phyloP scores from a whole-genome alignment of 257 asterid genomes.

The Lycium barbarum region DNA sequence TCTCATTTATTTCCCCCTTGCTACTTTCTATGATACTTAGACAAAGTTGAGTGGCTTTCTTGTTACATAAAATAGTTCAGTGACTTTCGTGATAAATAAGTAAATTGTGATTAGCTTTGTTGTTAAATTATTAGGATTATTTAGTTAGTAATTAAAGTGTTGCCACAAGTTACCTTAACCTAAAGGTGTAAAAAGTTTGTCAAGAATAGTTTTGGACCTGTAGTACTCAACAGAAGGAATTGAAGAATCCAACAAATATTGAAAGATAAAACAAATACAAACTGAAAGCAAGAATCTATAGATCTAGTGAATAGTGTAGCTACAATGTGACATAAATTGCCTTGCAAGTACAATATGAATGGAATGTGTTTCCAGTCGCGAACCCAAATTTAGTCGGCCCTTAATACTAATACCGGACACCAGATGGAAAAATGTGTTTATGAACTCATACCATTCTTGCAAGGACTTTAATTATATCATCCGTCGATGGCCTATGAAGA shows the following conservation, averaged over 20 bases:
- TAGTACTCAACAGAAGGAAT: background rate
- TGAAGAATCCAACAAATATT: background rate
- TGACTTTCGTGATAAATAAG: no score
- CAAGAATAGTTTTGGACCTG: background rate
- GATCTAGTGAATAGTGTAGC: background rate
- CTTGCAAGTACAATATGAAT: background rate
- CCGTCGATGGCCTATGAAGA: constrained; percentile 71
- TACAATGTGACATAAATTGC: background rate
- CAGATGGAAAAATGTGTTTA: background rate
- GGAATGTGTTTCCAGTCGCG: background rate
- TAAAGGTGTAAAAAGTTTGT: background rate
- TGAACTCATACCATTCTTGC: constrained; percentile 65
- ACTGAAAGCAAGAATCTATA: background rate
- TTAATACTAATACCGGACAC: background rate
- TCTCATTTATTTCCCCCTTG: no score
- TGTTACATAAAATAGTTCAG: no score
- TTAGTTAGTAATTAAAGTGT: no score
- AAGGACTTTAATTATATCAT: constrained; percentile 75
- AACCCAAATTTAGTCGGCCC: background rate
- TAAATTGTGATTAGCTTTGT: no score
- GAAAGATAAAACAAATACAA: background rate
- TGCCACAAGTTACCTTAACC: background rate
- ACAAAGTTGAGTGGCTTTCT: no score
- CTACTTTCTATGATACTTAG: no score
- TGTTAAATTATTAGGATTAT: no score